Conservation (phyloP, 768 basidiomycete genomes). For the Amanita molliuscula region DNA sequence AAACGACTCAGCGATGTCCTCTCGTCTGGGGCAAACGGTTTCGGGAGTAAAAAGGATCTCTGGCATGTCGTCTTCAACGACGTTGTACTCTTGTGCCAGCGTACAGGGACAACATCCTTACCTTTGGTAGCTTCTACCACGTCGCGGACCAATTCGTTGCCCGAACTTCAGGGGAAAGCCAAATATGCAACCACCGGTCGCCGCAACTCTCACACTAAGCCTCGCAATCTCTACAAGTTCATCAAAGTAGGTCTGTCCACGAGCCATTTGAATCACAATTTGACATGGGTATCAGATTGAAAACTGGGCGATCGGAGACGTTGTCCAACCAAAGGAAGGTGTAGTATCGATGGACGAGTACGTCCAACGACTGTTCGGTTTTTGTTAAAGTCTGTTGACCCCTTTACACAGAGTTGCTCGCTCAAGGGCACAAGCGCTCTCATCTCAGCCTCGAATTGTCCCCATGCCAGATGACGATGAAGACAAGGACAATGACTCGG, state of each 20-base stretch:
- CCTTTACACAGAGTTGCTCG: constrained; percentile 54
- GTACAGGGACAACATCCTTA: constrained; percentile 80
- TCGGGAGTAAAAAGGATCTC: constrained; percentile 69
- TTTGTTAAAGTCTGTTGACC: constrained; percentile 2
- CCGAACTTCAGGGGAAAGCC: constrained; percentile 75
- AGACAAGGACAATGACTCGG: constrained; percentile 51
- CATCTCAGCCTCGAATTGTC: constrained; percentile 51
- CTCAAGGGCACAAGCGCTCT: constrained; percentile 51
- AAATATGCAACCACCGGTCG: constrained; percentile 81
- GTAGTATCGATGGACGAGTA: constrained; percentile 90
- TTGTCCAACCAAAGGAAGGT: constrained; percentile 65
- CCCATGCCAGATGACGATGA: constrained; percentile 61
- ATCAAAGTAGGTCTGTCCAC: constrained; percentile 51
- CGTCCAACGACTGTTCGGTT: too few relatives aligned
- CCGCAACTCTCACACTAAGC: constrained; percentile 64
- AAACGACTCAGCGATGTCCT: constrained; percentile 88
- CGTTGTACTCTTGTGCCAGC: constrained; percentile 85
- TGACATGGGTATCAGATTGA: constrained; percentile 47
- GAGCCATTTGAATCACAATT: not conserved
- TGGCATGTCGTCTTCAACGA: constrained; percentile 98
- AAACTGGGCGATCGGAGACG: constrained; percentile 77
- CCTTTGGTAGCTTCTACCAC: constrained; percentile 62
- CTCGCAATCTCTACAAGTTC: constrained; percentile 90
- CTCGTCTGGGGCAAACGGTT: constrained; percentile 29
- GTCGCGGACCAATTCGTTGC: constrained; percentile 64